A percentile compares a stretch with the other conserved stretches of the same genome.
These are phyloP conservation scores for Yarrowia sp. DNA, from an alignment of 805 yeast genomes.

Conservation along the genomic window DNA sequence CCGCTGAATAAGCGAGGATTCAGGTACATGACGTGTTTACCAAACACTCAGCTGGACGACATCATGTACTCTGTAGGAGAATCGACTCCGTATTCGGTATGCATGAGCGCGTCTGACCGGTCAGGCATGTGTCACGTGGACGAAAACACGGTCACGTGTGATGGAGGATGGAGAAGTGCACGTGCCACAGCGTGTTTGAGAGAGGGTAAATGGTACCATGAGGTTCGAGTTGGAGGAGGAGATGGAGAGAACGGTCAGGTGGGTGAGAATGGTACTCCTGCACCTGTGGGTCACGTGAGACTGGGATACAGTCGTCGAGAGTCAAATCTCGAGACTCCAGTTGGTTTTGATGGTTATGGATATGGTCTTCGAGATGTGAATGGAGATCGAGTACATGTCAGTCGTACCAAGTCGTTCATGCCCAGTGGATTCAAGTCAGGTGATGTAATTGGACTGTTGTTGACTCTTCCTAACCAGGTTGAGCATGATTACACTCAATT, in stretches of 20 bases:
- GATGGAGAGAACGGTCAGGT: conserved; percentile 35
- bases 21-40: conserved; percentile 74
- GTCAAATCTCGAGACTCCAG: conserved; percentile 89
- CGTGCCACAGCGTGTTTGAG: conserved; percentile 71
- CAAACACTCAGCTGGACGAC: conserved; percentile 53
- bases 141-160: conserved; percentile 46
- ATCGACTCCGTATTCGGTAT: conserved; percentile 58
- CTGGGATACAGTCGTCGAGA: conserved; percentile 83
- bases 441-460: conserved; percentile 77
- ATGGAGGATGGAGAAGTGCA: conserved; percentile 76
- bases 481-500: conserved; percentile 43
- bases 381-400: conserved; percentile 73
- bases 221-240: conserved; percentile 57
- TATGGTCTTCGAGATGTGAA: conserved; percentile 81
- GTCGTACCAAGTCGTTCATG: conserved; percentile 62
- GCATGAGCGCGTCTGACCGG: conserved; percentile 67
- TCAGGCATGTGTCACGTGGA: conserved; percentile 40
- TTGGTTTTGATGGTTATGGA: conserved; percentile 92
- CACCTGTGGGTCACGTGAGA: conserved; percentile 56
- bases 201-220: conserved; percentile 81
- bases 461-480: conserved; percentile 57
- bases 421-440: conserved; percentile 57
- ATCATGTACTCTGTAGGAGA: conserved; percentile 71
- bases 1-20: conserved; percentile 80
- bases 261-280: neutral